Conservation (phyloP, 2,329 filamentous ascomycete genomes). For the Fusarium piperis region DNA sequence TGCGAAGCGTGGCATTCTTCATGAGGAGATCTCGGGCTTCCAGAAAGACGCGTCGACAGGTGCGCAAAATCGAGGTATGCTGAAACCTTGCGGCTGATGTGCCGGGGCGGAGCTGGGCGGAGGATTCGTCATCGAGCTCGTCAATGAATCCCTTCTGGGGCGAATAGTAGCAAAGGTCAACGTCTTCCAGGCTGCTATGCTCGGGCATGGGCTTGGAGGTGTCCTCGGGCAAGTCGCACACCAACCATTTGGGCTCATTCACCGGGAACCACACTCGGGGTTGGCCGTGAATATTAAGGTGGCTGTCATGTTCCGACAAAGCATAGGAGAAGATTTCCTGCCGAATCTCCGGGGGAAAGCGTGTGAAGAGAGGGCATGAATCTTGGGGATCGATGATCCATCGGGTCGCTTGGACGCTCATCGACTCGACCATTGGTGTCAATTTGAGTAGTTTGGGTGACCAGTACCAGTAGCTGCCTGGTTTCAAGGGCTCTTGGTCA, state of each 20-base stretch:
- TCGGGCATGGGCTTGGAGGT: background rate
- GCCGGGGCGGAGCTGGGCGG: background rate
- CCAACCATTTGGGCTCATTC: constrained; percentile 8
- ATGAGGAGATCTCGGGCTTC: constrained; percentile 18
- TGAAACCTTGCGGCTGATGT: background rate
- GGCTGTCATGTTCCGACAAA: constrained; percentile 8
- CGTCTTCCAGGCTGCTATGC: background rate
- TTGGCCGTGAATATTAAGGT: background rate
- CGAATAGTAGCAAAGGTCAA: background rate
- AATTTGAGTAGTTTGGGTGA: no score
- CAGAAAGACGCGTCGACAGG: constrained; percentile 12
- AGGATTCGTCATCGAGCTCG: accelerated
- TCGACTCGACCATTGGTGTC: no score
- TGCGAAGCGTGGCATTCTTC: constrained; percentile 4
- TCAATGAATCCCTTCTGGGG: background rate
- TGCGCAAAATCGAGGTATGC: constrained; percentile 8
- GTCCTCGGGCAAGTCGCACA: background rate
- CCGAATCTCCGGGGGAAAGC: constrained; percentile 8
- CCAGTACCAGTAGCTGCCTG: no score
- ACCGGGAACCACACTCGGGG: background rate
- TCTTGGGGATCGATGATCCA: constrained; percentile 11
- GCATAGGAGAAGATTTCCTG: constrained; percentile 4
- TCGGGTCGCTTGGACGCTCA: background rate
- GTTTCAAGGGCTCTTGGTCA: background rate
- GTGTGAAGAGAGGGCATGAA: background rate